Conservation (phyloP, 768 basidiomycete genomes). For the Crucibulum laeve region DNA sequence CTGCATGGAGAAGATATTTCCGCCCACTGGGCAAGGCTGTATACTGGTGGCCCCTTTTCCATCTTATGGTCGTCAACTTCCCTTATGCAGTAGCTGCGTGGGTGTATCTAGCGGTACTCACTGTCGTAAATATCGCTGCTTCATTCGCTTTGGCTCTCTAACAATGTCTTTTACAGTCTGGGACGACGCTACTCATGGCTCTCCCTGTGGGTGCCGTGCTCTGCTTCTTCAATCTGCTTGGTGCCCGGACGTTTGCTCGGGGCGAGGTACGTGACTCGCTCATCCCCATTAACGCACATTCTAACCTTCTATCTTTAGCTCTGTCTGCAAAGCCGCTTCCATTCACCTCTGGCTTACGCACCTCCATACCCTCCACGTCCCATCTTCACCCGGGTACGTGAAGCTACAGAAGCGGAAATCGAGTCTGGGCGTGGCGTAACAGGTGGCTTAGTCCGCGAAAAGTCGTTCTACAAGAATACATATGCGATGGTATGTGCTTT, state of each 20-base stretch:
- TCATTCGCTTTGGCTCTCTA: background rate
- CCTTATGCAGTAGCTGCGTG: constrained; percentile 77
- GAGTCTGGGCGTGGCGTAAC: constrained; percentile 35
- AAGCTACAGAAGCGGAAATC: constrained; percentile 41
- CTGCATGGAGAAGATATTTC: constrained; percentile 56
- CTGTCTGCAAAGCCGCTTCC: constrained; percentile 64
- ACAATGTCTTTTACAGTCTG: constrained; percentile 41
- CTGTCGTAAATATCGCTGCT: constrained; percentile 61
- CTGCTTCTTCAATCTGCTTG: constrained; percentile 74
- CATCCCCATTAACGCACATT: background rate
- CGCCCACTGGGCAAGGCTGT: constrained; percentile 47
- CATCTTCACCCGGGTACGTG: constrained; percentile 66
- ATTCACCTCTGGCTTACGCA: constrained; percentile 60
- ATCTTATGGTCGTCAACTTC: constrained; percentile 72
- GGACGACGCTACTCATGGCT: constrained; percentile 76
- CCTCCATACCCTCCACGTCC: constrained; percentile 65
- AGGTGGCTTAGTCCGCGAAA: constrained; percentile 41
- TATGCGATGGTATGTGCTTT: constrained; percentile 68
- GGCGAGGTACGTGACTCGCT: constrained; percentile 49
- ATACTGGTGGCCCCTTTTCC: constrained; percentile 67
- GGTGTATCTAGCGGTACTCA: constrained; percentile 77
- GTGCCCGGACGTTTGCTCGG: constrained; percentile 65
- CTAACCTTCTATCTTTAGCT: constrained; percentile 33
- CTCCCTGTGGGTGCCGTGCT: constrained; percentile 74
- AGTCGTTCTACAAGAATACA: constrained; percentile 76